Base-by-base conservation (phyloP, 2,329 filamentous ascomycete genomes). In the Fusarium pilosicola region DNA sequence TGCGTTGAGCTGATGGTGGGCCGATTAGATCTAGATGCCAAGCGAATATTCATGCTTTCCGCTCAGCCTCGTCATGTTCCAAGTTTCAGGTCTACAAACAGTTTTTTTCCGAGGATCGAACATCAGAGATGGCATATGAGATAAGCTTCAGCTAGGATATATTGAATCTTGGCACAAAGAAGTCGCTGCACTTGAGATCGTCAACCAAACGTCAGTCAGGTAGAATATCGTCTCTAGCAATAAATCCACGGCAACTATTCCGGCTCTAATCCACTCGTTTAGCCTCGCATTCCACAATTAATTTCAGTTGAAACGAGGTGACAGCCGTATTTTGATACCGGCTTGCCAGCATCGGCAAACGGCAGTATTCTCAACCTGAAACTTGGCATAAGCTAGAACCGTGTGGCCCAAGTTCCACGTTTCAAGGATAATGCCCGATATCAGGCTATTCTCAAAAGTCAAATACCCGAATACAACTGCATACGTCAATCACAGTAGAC, bases 251-350 rank as follows among this genome's bases (percentile, higher is more conserved):
- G 55, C 41, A 58, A n/a, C 15, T 49, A 49, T 26, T 58, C 32
- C 30, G 41, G 32, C 18, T 48, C n/a, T 28, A 58, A 22, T 28
- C 55, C 30, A n/a, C 32, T 36, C 55, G 11, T 38, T 55, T 17
- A n/a, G 34, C 36, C n/a, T 32, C 48, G 7, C 20, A 32, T 58
- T n/a, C 62, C 62, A 66, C 32, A 67, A 11, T 39, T 60, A 44
- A 67, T 67, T 60, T 65, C 63, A 45, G 55, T 57, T 65, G 41
- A 65, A 65, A 65, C 63, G 22, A 45, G 26, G 30, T n/a, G 14
- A 24, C n/a, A 30, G 34, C 24, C 32, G 12, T 42, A 17, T 26
- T 57, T 24, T 38, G 24, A 26, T 15, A 57, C 17, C 30, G 1
- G 30, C 30, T 11, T 30, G 30, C 30, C 39, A 41, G 26, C 45